These are phyloP conservation scores for Discostella stelligeroides DNA, from an alignment of 108 stramenopile genomes.

Conservation along the genomic window DNA sequence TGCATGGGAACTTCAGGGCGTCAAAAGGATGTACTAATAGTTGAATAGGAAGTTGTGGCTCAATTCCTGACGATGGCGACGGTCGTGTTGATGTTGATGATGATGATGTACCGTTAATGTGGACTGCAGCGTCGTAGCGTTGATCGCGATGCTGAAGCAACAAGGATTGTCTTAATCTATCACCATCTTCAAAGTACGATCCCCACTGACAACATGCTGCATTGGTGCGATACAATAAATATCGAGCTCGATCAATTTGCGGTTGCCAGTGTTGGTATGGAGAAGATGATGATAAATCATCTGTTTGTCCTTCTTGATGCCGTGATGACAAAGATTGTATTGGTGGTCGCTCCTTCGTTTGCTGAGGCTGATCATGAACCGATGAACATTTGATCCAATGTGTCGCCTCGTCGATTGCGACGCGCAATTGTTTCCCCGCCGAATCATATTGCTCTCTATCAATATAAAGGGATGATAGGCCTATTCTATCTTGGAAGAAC, in stretches of 20 bases:
- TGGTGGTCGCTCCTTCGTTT: not conserved
- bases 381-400: constrained; percentile 27
- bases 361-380: not conserved
- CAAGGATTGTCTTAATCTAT: constrained; percentile 29
- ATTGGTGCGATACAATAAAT: constrained; percentile 52
- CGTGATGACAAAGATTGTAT: not conserved
- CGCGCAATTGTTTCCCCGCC: constrained; percentile 44
- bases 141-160: no score
- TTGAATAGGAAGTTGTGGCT: constrained; percentile 12
- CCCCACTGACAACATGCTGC: constrained; percentile 59
- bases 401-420: constrained; percentile 34
- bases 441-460: constrained; percentile 57
- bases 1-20: constrained; percentile 60
- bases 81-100: constrained; percentile 10
- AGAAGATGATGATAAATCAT: constrained; percentile 26
- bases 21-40: constrained; percentile 58
- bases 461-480: constrained; percentile 53
- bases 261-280: constrained; percentile 34
- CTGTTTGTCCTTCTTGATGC: not conserved
- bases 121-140: no score
- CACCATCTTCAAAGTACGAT: constrained; percentile 43
- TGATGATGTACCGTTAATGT: not conserved
- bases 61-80: not conserved
- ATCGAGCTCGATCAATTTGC: constrained; percentile 40
- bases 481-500: constrained; percentile 59